These are phyloP conservation scores for Evernia prunastri DNA, from an alignment of 495 filamentous ascomycete genomes.

Conservation along the genomic window DNA sequence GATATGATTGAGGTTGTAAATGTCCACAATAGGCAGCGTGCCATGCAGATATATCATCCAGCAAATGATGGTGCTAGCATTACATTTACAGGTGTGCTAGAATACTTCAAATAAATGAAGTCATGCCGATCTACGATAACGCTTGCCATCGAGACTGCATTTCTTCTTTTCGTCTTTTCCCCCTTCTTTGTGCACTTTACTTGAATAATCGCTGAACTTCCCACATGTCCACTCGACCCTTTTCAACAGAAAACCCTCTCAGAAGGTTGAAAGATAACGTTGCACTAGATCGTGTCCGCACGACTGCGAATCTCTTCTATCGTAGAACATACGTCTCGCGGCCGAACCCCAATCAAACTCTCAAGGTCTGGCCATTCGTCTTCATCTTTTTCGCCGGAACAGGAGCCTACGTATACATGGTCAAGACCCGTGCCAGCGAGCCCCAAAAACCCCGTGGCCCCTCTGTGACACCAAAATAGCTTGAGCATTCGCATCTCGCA, in stretches of 20 bases:
- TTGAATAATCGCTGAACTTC: neutral
- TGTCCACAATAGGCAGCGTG: neutral
- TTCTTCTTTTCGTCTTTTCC: too few relatives aligned
- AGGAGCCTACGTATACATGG: slow-evolving; percentile 55
- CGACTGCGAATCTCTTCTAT: neutral
- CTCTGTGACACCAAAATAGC: slow-evolving; percentile 23
- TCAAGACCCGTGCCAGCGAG: slow-evolving; percentile 49
- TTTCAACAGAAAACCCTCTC: neutral
- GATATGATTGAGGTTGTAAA: neutral
- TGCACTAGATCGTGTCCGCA: neutral
- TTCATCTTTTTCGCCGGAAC: slow-evolving; percentile 52
- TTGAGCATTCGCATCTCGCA: slow-evolving; percentile 8
- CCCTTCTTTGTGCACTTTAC: neutral
- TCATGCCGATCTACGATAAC: neutral
- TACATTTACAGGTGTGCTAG: too few relatives aligned
- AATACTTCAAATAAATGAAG: neutral
- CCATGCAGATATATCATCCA: neutral
- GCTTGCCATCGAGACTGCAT: neutral
- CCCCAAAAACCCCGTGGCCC: slow-evolving; percentile 28
- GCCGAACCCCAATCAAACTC: slow-evolving; percentile 29
- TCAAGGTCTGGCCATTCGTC: slow-evolving; percentile 62
- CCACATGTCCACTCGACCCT: neutral
- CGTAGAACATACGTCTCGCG: slow-evolving; percentile 14
- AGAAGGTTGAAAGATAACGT: neutral
- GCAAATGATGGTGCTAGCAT: neutral